Percentiles rank a stretch among this genome's conserved stretches.
Conservation (phyloP, 345 rosid species). For the Syzygium aromaticum region DNA sequence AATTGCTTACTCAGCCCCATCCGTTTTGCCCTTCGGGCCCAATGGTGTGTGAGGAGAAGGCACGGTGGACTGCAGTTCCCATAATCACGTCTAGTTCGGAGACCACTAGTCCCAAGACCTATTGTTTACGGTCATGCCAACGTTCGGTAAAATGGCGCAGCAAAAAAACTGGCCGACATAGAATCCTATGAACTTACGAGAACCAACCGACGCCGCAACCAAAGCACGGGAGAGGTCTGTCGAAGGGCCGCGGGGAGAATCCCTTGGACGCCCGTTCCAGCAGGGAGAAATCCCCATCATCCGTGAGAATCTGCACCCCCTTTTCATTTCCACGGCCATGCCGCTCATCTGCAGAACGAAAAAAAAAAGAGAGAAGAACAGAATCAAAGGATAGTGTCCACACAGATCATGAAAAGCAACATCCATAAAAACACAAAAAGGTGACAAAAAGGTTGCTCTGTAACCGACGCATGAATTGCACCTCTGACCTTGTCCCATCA, state of each 20-base stretch:
- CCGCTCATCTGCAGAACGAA: neutral
- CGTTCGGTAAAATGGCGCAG: accelerated
- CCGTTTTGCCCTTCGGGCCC: neutral
- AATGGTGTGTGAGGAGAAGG: neutral
- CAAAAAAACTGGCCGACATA: accelerated
- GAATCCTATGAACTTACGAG: constrained; percentile 6
- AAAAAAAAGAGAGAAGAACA: neutral
- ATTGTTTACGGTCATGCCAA: neutral
- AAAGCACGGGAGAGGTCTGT: constrained; percentile 16
- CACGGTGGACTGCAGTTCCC: accelerated
- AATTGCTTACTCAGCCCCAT: neutral
- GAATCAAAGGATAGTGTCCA: neutral
- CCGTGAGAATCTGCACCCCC: neutral
- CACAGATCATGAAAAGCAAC: neutral
- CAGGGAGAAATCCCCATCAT: constrained; percentile 4
- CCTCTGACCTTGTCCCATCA: constrained; percentile 7
- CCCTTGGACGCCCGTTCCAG: neutral
- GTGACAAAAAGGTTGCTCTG: neutral
- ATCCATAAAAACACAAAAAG: neutral
- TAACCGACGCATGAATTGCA: neutral
- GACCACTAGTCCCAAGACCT: neutral
- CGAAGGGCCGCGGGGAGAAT: neutral
- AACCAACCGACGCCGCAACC: constrained; percentile 27
- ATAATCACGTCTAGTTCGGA: neutral
- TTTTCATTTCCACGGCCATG: neutral